A percentile compares a stretch with the other conserved stretches of the same genome.
These are phyloP conservation scores for Maudiozyma serrabonitensis DNA, from an alignment of 805 yeast genomes.

Conservation along the genomic window DNA sequence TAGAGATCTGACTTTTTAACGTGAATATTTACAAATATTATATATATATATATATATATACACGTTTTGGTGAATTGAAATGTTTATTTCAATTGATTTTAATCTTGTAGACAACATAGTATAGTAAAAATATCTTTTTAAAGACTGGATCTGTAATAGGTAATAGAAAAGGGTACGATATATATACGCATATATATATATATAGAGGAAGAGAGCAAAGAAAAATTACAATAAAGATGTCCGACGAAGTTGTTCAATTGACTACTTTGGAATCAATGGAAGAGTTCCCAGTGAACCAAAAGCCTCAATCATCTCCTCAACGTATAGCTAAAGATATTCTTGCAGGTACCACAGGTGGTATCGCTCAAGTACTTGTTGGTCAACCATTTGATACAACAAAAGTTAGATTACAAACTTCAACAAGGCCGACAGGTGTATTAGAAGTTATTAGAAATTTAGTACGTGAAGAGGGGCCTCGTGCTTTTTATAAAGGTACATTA, in stretches of 20 bases:
- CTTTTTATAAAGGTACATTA: slow-evolving; percentile 87
- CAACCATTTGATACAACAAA: slow-evolving; percentile 95
- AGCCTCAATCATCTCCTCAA: neutral
- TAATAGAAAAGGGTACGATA: neutral
- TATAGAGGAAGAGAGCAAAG: neutral
- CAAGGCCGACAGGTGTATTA: slow-evolving; percentile 57
- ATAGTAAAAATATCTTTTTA: too few species aligned
- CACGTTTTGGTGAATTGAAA: too few species aligned
- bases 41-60: too few species aligned
- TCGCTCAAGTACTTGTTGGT: slow-evolving; percentile 90
- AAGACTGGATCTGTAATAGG: too few species aligned
- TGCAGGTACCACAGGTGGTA: slow-evolving; percentile 93
- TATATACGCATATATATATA: neutral
- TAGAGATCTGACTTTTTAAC: too few species aligned
- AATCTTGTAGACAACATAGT: too few species aligned
- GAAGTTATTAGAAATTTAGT: slow-evolving; percentile 69
- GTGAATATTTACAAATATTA: too few species aligned
- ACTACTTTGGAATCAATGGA: slow-evolving; percentile 8
- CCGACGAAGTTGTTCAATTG: slow-evolving; percentile 5
- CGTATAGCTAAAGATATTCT: slow-evolving; percentile 54
- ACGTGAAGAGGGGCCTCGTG: slow-evolving; percentile 71
- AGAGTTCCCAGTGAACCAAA: slow-evolving; percentile 1
- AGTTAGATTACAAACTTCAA: slow-evolving; percentile 83
- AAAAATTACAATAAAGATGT: neutral
- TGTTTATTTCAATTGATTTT: too few species aligned